phyloP scores from a whole-genome alignment of 2,329 filamentous ascomycete species.

The Aureobasidium lini region DNA sequence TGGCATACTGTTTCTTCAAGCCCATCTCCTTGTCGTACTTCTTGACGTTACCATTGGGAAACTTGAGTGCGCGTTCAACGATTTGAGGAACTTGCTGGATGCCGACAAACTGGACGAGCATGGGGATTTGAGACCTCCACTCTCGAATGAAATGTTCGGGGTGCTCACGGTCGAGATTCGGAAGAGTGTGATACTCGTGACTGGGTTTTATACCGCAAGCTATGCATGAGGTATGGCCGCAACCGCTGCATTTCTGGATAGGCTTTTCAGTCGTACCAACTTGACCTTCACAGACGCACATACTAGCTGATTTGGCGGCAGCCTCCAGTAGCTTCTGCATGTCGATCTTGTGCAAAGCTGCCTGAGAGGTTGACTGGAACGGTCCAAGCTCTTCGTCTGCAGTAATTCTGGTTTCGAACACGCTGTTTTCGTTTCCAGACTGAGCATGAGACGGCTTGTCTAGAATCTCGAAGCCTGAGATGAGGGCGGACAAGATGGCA shows the following conservation, averaged over 20 bases:
- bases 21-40: not conserved
- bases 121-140: conserved; percentile 37
- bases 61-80: not conserved
- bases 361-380: not conserved
- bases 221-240: conserved; percentile 48
- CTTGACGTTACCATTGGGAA: no score
- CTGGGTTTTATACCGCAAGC: conserved; percentile 48
- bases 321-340: not conserved
- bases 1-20: conserved; percentile 21
- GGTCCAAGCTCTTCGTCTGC: not conserved
- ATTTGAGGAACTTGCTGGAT: not conserved
- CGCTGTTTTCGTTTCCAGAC: not conserved
- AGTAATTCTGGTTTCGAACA: not conserved
- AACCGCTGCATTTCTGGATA: conserved; percentile 44
- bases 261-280: conserved; percentile 28
- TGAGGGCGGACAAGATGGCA: conserved; percentile 53
- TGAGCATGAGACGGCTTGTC: not conserved
- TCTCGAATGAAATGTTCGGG: conserved; percentile 39
- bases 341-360: not conserved
- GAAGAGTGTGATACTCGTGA: conserved; percentile 34
- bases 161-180: conserved; percentile 23
- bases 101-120: conserved; percentile 17
- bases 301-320: conserved; percentile 1
- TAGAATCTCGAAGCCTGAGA: conserved; percentile 28
- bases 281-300: conserved; percentile 53